Conservation (phyloP, 176 grass and related monocot species). For the Phoenix dactylifera region DNA sequence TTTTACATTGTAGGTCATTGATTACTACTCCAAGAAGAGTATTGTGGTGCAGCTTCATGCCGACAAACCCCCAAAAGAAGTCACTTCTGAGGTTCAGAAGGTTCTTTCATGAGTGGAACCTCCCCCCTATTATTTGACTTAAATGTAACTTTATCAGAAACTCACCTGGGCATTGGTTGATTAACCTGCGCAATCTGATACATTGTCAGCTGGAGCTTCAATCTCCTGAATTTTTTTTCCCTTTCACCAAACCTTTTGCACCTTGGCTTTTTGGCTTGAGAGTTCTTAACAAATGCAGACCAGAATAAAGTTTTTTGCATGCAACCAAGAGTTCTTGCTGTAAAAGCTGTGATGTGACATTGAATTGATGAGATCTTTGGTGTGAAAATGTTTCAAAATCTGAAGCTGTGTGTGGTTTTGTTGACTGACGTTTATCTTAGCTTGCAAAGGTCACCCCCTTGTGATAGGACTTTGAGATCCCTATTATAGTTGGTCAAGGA, state of each 20-base stretch:
- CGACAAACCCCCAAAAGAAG: slow-evolving; percentile 72
- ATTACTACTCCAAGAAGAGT: slow-evolving; percentile 77
- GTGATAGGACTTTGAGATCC: too few species aligned
- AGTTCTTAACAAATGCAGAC: slow-evolving; percentile 15
- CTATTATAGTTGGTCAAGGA: too few species aligned
- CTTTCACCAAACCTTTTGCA: neutral
- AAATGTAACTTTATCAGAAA: slow-evolving; percentile 20
- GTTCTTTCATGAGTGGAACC: slow-evolving; percentile 41
- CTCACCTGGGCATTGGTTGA: slow-evolving; percentile 17
- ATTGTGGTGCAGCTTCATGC: slow-evolving; percentile 63
- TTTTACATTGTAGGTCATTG: slow-evolving; percentile 49
- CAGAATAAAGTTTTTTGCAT: slow-evolving; percentile 37
- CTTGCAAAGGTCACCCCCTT: too few species aligned
- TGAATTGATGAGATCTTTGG: neutral
- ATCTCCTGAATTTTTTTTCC: slow-evolving; percentile 13
- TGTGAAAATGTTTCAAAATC: too few species aligned
- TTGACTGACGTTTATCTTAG: too few species aligned
- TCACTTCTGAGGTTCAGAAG: slow-evolving; percentile 63
- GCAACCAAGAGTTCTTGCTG: slow-evolving; percentile 13
- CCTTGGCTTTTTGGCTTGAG: slow-evolving; percentile 14
- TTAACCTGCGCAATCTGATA: slow-evolving; percentile 23
- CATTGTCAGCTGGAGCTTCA: slow-evolving; percentile 17
- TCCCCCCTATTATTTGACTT: neutral
- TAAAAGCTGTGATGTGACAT: slow-evolving; percentile 15
- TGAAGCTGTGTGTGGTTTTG: too few species aligned